Evolutionary conservation across 768 basidiomycete genomes (phyloP).

Genomic region (Tulasnella sp.): DNA sequence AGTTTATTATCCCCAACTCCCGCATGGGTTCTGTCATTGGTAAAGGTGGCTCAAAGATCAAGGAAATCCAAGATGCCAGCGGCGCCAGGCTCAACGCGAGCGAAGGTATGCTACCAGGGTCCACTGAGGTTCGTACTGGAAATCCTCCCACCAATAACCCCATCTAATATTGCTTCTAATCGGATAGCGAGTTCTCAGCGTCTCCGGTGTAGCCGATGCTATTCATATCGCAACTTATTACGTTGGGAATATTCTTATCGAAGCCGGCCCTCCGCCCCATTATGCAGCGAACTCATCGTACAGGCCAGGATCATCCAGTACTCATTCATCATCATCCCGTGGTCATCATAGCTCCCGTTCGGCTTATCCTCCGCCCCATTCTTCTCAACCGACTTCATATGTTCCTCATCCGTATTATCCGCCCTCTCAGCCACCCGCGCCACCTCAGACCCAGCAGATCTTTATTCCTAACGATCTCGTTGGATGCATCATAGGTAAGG

Average conservation of each 20-base stretch:
- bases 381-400: conserved; percentile 23
- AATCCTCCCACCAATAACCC: conserved; percentile 16
- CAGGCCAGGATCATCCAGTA: conserved; percentile 34
- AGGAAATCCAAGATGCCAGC: conserved; percentile 98
- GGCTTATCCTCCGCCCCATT: conserved; percentile 2
- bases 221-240: conserved; percentile 99
- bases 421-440: conserved; percentile 41
- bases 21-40: conserved; percentile 99
- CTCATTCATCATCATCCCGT: conserved; percentile 2
- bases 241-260: conserved; percentile 93
- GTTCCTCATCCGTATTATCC: conserved; percentile 4
- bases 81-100: conserved; percentile 93
- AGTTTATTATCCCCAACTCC: conserved; percentile 98
- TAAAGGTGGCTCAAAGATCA: conserved; percentile 94
- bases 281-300: conserved; percentile 42
- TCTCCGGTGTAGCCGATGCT: conserved; percentile 96
- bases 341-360: not conserved
- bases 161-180: not conserved
- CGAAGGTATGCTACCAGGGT: conserved; percentile 96
- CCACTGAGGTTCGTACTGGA: conserved; percentile 72
- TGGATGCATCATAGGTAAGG: conserved; percentile 95
- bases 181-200: conserved; percentile 80
- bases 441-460: conserved; percentile 91
- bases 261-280: conserved; percentile 46
- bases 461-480: conserved; percentile 97